phyloP scores from a whole-genome alignment of 2,329 filamentous ascomycete species.

The Pseudogymnoascus sp. region DNA sequence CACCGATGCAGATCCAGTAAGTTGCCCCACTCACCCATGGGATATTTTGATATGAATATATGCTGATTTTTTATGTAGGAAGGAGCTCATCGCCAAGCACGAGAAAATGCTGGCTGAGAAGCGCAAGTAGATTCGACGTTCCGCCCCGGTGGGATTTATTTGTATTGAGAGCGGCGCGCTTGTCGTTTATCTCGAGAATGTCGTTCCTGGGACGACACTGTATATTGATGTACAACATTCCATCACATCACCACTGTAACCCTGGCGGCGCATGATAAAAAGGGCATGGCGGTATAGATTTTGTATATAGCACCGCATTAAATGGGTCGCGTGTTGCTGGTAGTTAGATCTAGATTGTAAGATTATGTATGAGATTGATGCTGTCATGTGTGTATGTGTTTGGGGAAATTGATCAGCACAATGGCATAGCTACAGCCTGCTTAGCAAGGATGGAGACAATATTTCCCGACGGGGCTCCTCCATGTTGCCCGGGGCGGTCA shows the following conservation, averaged over 20 bases:
- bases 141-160: not conserved
- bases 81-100: constrained; percentile 59
- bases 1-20: constrained; percentile 82
- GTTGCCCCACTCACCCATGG: constrained; percentile 34
- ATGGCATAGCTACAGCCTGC: too few species aligned
- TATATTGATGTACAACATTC: constrained; percentile 7
- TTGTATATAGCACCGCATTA: constrained; percentile 6
- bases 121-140: constrained; percentile 14
- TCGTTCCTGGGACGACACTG: not conserved
- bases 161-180: not conserved
- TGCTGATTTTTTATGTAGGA: constrained; percentile 31
- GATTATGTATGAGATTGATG: constrained; percentile 4
- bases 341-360: constrained; percentile 8
- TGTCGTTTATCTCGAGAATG: not conserved
- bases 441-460: too few species aligned
- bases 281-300: not conserved
- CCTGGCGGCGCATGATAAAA: not conserved
- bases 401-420: too few species aligned
- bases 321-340: not conserved
- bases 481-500: too few species aligned
- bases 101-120: constrained; percentile 57
- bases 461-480: too few species aligned
- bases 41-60: not conserved
- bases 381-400: not conserved
- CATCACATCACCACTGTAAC: constrained; percentile 7